Conservation (phyloP, 192 early-diverging fungal genomes). For the Diversispora epigaea region DNA sequence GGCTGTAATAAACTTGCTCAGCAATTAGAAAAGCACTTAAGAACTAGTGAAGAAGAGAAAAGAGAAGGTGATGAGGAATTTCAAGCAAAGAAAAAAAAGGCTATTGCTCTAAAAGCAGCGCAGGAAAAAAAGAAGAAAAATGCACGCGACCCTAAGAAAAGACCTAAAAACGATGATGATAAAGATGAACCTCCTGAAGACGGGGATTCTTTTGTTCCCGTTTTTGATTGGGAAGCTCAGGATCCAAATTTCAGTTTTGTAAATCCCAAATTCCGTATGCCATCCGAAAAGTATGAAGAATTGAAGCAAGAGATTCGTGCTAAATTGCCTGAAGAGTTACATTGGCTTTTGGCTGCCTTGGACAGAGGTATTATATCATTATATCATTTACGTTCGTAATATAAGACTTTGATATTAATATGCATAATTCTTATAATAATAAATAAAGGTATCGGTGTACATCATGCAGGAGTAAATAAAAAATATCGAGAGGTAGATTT, state of each 20-base stretch:
- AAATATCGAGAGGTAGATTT: conserved; percentile 31
- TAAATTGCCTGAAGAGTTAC: conserved; percentile 17
- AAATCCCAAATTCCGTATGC: conserved; percentile 10
- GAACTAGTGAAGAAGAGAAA: conserved; percentile 27
- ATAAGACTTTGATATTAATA: too few relatives aligned
- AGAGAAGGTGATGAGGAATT: conserved; percentile 33
- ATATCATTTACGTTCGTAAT: not conserved
- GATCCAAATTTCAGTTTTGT: conserved; percentile 40
- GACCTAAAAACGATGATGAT: not conserved
- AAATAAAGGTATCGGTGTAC: conserved; percentile 38
- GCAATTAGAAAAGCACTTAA: conserved; percentile 30
- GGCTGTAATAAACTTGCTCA: conserved; percentile 34
- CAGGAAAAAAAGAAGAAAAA: not conserved
- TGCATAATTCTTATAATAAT: too few relatives aligned
- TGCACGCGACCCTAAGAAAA: not conserved
- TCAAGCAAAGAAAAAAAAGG: conserved; percentile 34
- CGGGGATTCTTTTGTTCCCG: not conserved
- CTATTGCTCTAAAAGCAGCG: conserved; percentile 28
- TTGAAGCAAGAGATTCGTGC: conserved; percentile 6
- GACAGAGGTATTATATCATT: conserved; percentile 38
- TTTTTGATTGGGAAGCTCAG: conserved; percentile 40
- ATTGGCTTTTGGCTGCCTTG: conserved; percentile 33
- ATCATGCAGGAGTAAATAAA: conserved; percentile 41
- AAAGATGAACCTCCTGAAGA: not conserved
- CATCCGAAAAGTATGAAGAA: conserved; percentile 28